Evolutionary conservation across 2,329 filamentous ascomycete species (phyloP).

Genomic region (Fusarium protoensiforme): DNA sequence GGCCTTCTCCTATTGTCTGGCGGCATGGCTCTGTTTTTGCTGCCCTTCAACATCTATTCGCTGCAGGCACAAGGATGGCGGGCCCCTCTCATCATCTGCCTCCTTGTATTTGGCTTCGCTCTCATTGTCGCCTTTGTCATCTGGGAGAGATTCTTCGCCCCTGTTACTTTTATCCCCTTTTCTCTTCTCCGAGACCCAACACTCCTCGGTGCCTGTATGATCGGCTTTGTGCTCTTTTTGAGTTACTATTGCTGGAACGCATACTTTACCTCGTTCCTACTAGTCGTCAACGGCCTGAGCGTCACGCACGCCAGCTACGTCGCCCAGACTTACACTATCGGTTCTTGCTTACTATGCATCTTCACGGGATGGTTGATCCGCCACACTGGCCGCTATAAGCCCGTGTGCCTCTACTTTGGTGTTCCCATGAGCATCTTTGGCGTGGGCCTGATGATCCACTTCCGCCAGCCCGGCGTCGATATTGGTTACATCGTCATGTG

Average conservation of each 20-base stretch:
- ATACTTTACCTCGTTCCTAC: conserved; percentile 54
- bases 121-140: conserved; percentile 65
- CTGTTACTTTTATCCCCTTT: conserved; percentile 36
- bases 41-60: conserved; percentile 69
- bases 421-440: conserved; percentile 16
- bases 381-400: conserved; percentile 25
- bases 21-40: conserved; percentile 68
- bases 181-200: conserved; percentile 46
- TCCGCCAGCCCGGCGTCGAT: background rate
- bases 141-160: conserved; percentile 28
- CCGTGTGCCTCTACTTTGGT: conserved; percentile 16
- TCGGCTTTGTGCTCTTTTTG: conserved; percentile 50
- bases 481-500: conserved; percentile 13
- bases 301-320: conserved; percentile 52
- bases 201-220: conserved; percentile 50
- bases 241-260: conserved; percentile 51
- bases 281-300: conserved; percentile 51
- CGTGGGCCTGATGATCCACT: conserved; percentile 12
- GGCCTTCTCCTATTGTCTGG: conserved; percentile 65
- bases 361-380: conserved; percentile 13
- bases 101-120: conserved; percentile 67
- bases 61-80: background rate
- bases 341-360: conserved; percentile 43
- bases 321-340: conserved; percentile 49
- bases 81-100: conserved; percentile 35